Evolutionary conservation across 2,329 filamentous ascomycete genomes (phyloP).

Genomic region (Sphaerulina vaccinii): DNA sequence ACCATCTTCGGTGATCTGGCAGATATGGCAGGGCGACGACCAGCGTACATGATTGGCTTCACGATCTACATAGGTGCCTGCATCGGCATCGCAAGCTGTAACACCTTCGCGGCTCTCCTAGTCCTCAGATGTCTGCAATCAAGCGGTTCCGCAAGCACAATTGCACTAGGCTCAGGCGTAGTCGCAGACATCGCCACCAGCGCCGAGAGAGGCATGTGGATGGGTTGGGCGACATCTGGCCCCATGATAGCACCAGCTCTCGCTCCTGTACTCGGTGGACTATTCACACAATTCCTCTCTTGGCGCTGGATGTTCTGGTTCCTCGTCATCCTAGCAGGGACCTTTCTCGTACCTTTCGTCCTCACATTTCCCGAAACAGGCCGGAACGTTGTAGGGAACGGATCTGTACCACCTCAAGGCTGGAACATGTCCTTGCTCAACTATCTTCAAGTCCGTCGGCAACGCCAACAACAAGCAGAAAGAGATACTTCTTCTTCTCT

Average conservation of each 20-base stretch:
- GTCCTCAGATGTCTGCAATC: conserved; percentile 36
- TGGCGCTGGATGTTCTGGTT: conserved; percentile 47
- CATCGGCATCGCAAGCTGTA: conserved; percentile 24
- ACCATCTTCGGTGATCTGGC: conserved; percentile 27
- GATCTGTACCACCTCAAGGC: conserved; percentile 31
- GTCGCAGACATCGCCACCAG: conserved; percentile 37
- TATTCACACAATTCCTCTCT: conserved; percentile 37
- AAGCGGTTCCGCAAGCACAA: conserved; percentile 42
- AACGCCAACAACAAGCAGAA: conserved; percentile 12
- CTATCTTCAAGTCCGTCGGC: conserved; percentile 25
- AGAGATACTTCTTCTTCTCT: conserved; percentile 20
- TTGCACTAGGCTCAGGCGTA: conserved; percentile 37
- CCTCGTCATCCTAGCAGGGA: conserved; percentile 39
- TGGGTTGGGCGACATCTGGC: conserved; percentile 36
- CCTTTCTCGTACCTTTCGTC: conserved; percentile 31
- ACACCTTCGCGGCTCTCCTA: conserved; percentile 26
- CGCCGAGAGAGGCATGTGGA: conserved; percentile 35
- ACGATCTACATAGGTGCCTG: conserved; percentile 27
- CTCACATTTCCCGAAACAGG: conserved; percentile 40
- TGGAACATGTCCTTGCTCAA: conserved; percentile 35
- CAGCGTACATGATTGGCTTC: conserved; percentile 30
- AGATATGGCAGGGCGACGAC: conserved; percentile 28
- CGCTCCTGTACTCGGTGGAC: conserved; percentile 32
- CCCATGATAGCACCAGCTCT: conserved; percentile 33
- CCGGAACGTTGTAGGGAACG: conserved; percentile 43